A percentile compares a stretch with the other conserved stretches of the same genome.
These are phyloP conservation scores for Rhododendron ferrugineum DNA, from an alignment of 148 eudicot species.

Conservation along the genomic window DNA sequence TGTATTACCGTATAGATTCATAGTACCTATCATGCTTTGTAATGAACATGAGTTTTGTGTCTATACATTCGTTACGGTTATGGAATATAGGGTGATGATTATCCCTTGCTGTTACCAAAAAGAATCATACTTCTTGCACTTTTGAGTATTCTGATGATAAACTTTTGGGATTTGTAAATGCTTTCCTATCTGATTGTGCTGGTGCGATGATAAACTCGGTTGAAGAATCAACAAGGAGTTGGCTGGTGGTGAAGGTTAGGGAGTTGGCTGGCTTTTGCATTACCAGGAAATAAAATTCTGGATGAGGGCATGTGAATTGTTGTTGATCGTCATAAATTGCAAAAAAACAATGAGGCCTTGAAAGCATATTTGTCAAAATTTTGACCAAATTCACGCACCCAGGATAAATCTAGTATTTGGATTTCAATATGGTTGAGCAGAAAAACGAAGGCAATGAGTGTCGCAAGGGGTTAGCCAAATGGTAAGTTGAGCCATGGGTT, in stretches of 20 bases:
- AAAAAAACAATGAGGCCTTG: background rate
- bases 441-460: background rate
- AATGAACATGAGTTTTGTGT: background rate
- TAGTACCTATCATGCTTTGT: background rate
- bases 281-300: background rate
- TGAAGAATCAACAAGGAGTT: background rate
- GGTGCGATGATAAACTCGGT: background rate
- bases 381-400: background rate
- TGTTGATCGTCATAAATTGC: background rate
- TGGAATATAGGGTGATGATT: background rate
- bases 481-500: background rate
- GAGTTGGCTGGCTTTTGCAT: background rate
- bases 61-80: background rate
- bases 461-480: background rate
- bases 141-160: background rate
- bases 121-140: background rate
- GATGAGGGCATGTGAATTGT: background rate
- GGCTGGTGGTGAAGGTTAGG: background rate
- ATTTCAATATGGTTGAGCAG: background rate
- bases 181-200: background rate
- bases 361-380: background rate
- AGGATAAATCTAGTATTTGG: background rate
- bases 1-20: background rate
- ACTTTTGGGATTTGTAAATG: background rate
- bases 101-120: constrained; percentile 33